phyloP scores from a whole-genome alignment of 2,329 filamentous ascomycete genomes.

The Scorias spongiosa region DNA sequence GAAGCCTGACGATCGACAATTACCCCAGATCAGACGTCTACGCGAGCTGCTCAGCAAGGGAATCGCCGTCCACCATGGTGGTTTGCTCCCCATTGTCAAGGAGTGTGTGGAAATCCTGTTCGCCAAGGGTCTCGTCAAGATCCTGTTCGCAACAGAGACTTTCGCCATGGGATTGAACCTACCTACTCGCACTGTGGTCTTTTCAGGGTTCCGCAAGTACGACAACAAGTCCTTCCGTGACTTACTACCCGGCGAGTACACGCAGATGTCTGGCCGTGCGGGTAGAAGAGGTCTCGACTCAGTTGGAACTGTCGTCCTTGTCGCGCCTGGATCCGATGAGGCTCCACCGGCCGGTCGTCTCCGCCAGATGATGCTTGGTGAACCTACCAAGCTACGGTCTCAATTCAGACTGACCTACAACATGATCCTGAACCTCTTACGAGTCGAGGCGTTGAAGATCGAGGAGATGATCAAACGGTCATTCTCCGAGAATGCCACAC shows the following conservation, averaged over 20 bases:
- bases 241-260: conserved; percentile 87
- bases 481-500: conserved; percentile 95
- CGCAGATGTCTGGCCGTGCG: conserved; percentile 93
- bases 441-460: conserved; percentile 93
- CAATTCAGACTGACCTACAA: conserved; percentile 98
- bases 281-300: conserved; percentile 84
- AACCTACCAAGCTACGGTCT: conserved; percentile 85
- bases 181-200: conserved; percentile 89
- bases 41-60: conserved; percentile 74
- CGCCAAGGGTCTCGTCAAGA: conserved; percentile 85
- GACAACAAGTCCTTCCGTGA: conserved; percentile 87
- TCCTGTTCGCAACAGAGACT: conserved; percentile 93
- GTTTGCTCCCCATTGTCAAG: conserved; percentile 88
- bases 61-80: conserved; percentile 92
- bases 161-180: conserved; percentile 98
- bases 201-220: conserved; percentile 92
- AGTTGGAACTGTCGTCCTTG: conserved; percentile 88
- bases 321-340: conserved; percentile 65
- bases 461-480: conserved; percentile 99
- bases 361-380: conserved; percentile 86
- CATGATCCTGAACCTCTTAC: conserved; percentile 92
- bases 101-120: conserved; percentile 96
- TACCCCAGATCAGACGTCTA: conserved; percentile 86
- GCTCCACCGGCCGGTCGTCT: conserved; percentile 73
- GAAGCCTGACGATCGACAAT: conserved; percentile 71